Conservation (phyloP, 2,329 filamentous ascomycete genomes). For the Phialophora verrucosa region DNA sequence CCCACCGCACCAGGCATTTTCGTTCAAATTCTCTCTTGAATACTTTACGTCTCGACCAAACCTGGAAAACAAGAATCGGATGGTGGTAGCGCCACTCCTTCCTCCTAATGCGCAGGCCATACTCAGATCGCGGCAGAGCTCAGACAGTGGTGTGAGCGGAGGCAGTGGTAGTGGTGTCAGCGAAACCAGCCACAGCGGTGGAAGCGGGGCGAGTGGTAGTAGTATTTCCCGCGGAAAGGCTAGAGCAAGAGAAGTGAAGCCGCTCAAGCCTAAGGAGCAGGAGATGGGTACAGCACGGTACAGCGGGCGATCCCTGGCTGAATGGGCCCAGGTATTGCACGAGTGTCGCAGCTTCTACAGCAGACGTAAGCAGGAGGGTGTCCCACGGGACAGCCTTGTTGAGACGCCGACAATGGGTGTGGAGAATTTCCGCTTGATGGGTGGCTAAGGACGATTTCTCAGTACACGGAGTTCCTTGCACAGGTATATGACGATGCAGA, state of each 20-base stretch:
- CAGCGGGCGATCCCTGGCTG: slow-evolving; percentile 66
- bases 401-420: slow-evolving; percentile 68
- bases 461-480: neutral
- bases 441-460: slow-evolving; percentile 17
- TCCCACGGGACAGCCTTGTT: slow-evolving; percentile 61
- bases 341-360: slow-evolving; percentile 70
- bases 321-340: slow-evolving; percentile 66
- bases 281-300: slow-evolving; percentile 58
- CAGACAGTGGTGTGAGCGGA: slow-evolving; percentile 16
- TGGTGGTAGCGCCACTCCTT: slow-evolving; percentile 61
- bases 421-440: slow-evolving; percentile 60
- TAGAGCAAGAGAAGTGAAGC: slow-evolving; percentile 33
- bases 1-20: slow-evolving; percentile 60
- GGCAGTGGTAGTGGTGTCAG: slow-evolving; percentile 12
- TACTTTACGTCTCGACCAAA: slow-evolving; percentile 61
- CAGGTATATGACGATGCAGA: neutral
- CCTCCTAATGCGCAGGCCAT: slow-evolving; percentile 62
- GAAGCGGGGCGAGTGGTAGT: slow-evolving; percentile 18
- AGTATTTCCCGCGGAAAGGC: slow-evolving; percentile 30
- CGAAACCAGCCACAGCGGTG: slow-evolving; percentile 13
- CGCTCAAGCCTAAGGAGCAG: slow-evolving; percentile 41
- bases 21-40: slow-evolving; percentile 73
- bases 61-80: slow-evolving; percentile 57
- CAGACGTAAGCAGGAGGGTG: slow-evolving; percentile 65
- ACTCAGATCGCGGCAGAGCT: slow-evolving; percentile 44